Evolutionary conservation across 192 early-diverging fungal genomes (phyloP), one percentile per base, ranked within the genome.

Genomic region (Geranomyces michiganensis): DNA sequence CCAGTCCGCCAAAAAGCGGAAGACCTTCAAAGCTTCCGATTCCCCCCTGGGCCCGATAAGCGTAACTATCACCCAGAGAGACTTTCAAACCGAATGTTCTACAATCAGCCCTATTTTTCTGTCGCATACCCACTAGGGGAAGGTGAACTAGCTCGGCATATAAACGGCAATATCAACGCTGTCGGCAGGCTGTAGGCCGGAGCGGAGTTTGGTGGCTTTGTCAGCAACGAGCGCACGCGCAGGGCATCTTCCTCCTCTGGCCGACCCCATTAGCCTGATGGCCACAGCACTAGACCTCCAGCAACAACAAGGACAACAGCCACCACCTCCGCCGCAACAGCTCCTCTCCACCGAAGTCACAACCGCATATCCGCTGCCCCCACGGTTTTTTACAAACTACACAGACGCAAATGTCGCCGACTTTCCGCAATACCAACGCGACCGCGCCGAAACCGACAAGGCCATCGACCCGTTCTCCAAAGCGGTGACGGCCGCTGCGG

Each of bases 311-410:
- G 13, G n/a, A 55, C 51, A 55, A 55, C 51, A 55, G 7, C 51
- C 4, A 41, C 36, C 36, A 10, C 36, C 36, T 7, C 36, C 36
- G 36, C 36, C 3, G 36, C 36, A 41, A 41, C 3, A 41, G 3
- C 36, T 41, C 36, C 5, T 41, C 36, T 41, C 36, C 36, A 53
- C 51, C 21, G 58, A 60, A 33, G 58, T 70, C 30, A 64, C 62
- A 31, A 64, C 70, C n/a, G 70, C 70, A 24, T 72, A 72, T 33
- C 70, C 70, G 12, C 62, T 72, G 8, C 70, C 70, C 22, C 70
- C 70, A 9, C 13, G n/a, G 45, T 72, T 48, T 43, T 72, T 53
- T 32, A 48, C 22, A 1, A 13, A 29, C 0, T 72, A 72, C 62
- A 72, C 70, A 17, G 70, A 72, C 33, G 61, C 59, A 30, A 43